Percentiles rank a stretch among this genome's conserved stretches.
Conservation (phyloP, 768 basidiomycete genomes). For the Harrya chromipes region DNA sequence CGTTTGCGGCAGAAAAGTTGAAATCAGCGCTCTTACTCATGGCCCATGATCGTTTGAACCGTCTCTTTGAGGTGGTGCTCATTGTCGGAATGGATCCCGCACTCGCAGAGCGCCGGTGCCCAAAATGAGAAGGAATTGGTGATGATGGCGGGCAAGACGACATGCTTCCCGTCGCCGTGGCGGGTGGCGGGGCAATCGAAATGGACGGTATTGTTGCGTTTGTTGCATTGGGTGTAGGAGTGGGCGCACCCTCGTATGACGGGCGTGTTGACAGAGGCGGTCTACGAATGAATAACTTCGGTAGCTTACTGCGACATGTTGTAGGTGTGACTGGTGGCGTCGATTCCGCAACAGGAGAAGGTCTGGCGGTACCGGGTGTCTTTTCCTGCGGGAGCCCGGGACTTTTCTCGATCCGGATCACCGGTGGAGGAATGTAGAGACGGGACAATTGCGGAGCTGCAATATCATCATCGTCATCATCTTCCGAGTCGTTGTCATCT, state of each 20-base stretch:
- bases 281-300: slow-evolving; percentile 36
- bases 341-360: slow-evolving; percentile 20
- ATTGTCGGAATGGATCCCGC: slow-evolving; percentile 28
- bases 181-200: slow-evolving; percentile 11
- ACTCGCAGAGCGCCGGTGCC: slow-evolving; percentile 33
- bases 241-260: slow-evolving; percentile 26
- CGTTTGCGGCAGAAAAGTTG: slow-evolving; percentile 68
- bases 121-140: slow-evolving; percentile 17
- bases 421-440: slow-evolving; percentile 22
- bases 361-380: slow-evolving; percentile 25
- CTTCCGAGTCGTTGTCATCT: slow-evolving; percentile 34
- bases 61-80: slow-evolving; percentile 27
- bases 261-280: slow-evolving; percentile 30
- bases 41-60: slow-evolving; percentile 40
- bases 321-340: slow-evolving; percentile 25
- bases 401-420: slow-evolving; percentile 18
- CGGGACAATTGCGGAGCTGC: slow-evolving; percentile 23
- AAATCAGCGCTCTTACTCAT: slow-evolving; percentile 40
- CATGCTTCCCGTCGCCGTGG: slow-evolving; percentile 7
- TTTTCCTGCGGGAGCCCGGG: slow-evolving; percentile 7
- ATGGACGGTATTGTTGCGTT: slow-evolving; percentile 11
- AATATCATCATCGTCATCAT: slow-evolving; percentile 33
- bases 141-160: slow-evolving; percentile 20
- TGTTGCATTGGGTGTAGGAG: neutral
- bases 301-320: slow-evolving; percentile 28